phyloP scores from a whole-genome alignment of 139 green algal species.

The Micractinium sp. region DNA sequence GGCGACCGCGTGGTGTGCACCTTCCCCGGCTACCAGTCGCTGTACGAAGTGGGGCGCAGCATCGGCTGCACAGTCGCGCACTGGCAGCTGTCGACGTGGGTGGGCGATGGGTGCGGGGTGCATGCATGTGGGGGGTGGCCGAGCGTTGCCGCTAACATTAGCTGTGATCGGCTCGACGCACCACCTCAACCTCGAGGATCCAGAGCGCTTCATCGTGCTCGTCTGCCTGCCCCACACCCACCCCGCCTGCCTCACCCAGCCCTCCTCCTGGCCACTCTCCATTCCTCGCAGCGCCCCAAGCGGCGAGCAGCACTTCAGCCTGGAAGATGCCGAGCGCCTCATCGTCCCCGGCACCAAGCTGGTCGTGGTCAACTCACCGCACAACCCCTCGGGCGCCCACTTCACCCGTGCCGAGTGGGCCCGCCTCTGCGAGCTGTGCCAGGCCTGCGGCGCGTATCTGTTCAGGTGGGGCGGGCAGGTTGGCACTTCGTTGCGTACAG shows the following conservation, averaged over 20 bases:
- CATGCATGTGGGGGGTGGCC: no score
- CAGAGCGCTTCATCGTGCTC: neutral
- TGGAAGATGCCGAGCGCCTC: neutral
- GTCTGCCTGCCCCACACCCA: neutral
- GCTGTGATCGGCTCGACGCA: no score
- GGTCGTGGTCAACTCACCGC: slow-evolving; percentile 84
- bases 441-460: slow-evolving; percentile 48
- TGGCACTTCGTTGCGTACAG: neutral
- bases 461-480: slow-evolving; percentile 6
- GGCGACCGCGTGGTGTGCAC: slow-evolving; percentile 73
- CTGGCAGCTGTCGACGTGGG: slow-evolving; percentile 53
- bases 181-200: neutral
- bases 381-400: slow-evolving; percentile 81
- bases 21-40: slow-evolving; percentile 79
- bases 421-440: slow-evolving; percentile 40
- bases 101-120: no score
- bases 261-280: neutral
- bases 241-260: neutral
- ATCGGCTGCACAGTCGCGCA: slow-evolving; percentile 59
- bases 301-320: neutral
- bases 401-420: slow-evolving; percentile 45
- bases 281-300: no score
- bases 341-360: slow-evolving; percentile 34
- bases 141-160: no score
- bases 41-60: slow-evolving; percentile 66